Base-by-base conservation (phyloP, 2,329 filamentous ascomycete genomes). In the Neonectria sp. region DNA sequence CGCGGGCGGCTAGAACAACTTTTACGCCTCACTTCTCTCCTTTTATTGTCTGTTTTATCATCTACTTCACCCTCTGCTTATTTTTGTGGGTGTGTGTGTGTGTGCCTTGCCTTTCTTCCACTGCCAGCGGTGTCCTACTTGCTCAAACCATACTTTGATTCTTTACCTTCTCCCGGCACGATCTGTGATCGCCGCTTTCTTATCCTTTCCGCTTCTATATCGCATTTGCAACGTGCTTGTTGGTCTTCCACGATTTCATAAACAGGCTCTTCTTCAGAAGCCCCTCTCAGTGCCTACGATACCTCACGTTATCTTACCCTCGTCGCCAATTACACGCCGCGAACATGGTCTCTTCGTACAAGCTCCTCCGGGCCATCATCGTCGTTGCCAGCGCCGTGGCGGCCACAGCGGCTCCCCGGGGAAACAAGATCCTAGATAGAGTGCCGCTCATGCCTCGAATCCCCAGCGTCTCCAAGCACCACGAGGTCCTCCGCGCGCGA, bases 401-500 rank as follows among this genome's bases (percentile, higher is more conserved):
- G 68, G 73, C 78, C 48, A 71, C 78, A 24, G 79, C 81, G n/a
- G 74, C 76, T n/a, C 76, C 77, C 45, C 61, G 70, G 45, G 71
- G 71, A 51, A 72, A 71, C 69, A 80, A 79, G 53, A 45, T 63
- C 43, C 51, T 72, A 35, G 55, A 58, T 4, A n/a, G 27, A 37
- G 51, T 63, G 35, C 53, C 59, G 40, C n/a, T 65, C 40, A 67
- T 68, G 70, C 81, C 80, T 6, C 78, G 77, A 37, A 82, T 82
- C 65, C 76, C 78, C 7, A 81, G 84, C 33, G 79, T 78, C 6
- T 80, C 82, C 62, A 80, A 83, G 55, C 81, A 86, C 70, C 79
- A 84, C 60, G 83, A 86, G 73, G 81, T 84, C 67, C 79, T 86
- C 31, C 75, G 76, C 33, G 75, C 84, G 65, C 80, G 84, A 27